phyloP scores from a whole-genome alignment of 2,329 filamentous ascomycete species.

The Clonostachys solani region DNA sequence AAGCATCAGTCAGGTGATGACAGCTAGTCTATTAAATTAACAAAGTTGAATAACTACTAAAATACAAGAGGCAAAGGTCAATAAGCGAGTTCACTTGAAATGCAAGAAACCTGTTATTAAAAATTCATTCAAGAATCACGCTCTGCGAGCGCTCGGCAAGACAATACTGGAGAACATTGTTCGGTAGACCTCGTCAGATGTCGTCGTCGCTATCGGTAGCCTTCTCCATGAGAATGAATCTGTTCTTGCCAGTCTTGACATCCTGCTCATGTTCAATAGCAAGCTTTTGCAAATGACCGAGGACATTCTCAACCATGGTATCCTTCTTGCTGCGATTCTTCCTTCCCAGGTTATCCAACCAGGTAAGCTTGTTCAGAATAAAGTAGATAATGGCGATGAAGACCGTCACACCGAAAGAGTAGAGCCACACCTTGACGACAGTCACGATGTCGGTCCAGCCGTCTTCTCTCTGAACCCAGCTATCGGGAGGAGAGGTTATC shows the following conservation, averaged over 20 bases:
- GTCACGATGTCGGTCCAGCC: slow-evolving; percentile 50
- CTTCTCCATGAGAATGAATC: slow-evolving; percentile 24
- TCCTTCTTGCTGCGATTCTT: slow-evolving; percentile 58
- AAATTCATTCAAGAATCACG: too few species aligned
- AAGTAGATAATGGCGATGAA: slow-evolving; percentile 63
- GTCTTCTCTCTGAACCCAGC: slow-evolving; percentile 27
- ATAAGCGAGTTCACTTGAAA: too few species aligned
- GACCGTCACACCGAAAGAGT: slow-evolving; percentile 62
- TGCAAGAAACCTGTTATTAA: too few species aligned
- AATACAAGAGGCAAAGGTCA: too few species aligned
- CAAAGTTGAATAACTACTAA: too few species aligned
- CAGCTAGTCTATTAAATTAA: too few species aligned
- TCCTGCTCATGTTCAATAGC: slow-evolving; percentile 55
- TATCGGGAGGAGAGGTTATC: slow-evolving; percentile 20
- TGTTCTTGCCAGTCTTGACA: slow-evolving; percentile 31
- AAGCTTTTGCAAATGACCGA: slow-evolving; percentile 60
- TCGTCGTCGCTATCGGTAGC: slow-evolving; percentile 7
- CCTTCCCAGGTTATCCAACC: slow-evolving; percentile 59
- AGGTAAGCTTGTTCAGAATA: slow-evolving; percentile 53
- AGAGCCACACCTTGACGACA: slow-evolving; percentile 60
- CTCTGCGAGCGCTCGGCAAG: too few species aligned
- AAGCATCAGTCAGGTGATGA: too few species aligned
- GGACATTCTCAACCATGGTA: slow-evolving; percentile 62
- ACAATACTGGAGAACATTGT: too few species aligned
- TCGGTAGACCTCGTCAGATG: neutral